Evolutionary conservation across 208 protist genomes (phyloP).

Genomic region (Trypanosoma congolense): DNA sequence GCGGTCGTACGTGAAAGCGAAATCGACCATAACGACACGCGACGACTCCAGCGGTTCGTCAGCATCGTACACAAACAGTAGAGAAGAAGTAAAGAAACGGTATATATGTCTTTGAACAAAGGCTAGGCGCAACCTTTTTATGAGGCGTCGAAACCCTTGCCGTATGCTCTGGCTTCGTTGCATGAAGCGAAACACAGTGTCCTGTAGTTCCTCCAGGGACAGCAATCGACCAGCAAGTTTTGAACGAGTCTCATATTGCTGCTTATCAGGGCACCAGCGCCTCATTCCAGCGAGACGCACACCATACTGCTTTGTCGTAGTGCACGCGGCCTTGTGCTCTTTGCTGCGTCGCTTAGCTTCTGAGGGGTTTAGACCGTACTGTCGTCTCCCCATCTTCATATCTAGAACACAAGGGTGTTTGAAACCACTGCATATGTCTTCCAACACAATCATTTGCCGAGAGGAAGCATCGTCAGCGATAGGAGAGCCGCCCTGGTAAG

Average conservation of each 20-base stretch:
- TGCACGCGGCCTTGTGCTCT: constrained; percentile 47
- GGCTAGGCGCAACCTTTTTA: constrained; percentile 42
- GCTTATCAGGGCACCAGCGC: constrained; percentile 45
- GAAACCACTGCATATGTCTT: constrained; percentile 82
- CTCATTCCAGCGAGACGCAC: constrained; percentile 77
- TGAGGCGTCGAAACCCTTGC: constrained; percentile 33
- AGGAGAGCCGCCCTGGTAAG: no score
- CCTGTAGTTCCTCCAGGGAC: constrained; percentile 42
- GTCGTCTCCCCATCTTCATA: constrained; percentile 81
- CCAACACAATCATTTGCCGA: constrained; percentile 66
- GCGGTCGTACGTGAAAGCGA: constrained; percentile 83
- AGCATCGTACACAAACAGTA: constrained; percentile 85
- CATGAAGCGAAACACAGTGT: constrained; percentile 44
- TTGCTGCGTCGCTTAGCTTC: constrained; percentile 69
- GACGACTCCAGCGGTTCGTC: constrained; percentile 48
- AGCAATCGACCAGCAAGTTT: constrained; percentile 61
- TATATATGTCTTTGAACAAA: constrained; percentile 63
- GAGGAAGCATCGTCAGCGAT: neutral
- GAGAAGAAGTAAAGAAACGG: constrained; percentile 83
- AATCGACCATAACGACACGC: constrained; percentile 86
- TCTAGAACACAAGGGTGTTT: constrained; percentile 71
- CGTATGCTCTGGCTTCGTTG: constrained; percentile 22
- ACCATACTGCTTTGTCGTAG: constrained; percentile 67
- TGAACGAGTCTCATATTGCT: constrained; percentile 40
- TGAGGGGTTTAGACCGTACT: constrained; percentile 75